These are phyloP conservation scores for Rehmannia glutinosa DNA, from an alignment of 257 asterid species.

Conservation along the genomic window DNA sequence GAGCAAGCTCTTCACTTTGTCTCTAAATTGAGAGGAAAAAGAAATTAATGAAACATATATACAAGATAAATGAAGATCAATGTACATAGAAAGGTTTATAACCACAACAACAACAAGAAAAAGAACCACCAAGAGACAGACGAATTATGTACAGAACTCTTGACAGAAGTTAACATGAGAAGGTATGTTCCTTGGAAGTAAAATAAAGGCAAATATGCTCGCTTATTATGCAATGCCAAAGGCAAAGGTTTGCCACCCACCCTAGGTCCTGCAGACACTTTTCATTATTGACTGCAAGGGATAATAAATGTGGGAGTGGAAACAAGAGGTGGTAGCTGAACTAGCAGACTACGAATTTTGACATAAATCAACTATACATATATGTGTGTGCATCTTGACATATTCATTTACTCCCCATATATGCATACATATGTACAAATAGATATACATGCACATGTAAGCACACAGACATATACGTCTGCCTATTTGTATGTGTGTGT, in stretches of 20 bases:
- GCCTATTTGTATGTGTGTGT: neutral
- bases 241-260: constrained; percentile 4
- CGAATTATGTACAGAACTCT: neutral
- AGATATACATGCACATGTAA: no score
- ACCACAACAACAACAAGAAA: constrained; percentile 4
- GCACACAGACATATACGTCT: neutral
- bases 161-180: neutral
- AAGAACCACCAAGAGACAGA: constrained; percentile 6
- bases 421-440: neutral
- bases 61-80: neutral
- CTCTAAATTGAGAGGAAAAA: constrained; percentile 39
- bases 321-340: neutral
- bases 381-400: no score
- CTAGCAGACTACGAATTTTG: neutral
- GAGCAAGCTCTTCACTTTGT: constrained; percentile 56
- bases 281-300: neutral
- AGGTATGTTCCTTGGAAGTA: neutral
- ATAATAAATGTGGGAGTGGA: no score
- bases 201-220: neutral
- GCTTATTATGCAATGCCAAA: neutral
- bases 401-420: neutral
- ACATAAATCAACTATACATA: no score
- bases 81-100: neutral
- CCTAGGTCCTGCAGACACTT: neutral
- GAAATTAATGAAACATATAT: neutral